Base-by-base conservation (phyloP, 2,329 filamentous ascomycete species). In the Aspergillus quadricinctus region DNA sequence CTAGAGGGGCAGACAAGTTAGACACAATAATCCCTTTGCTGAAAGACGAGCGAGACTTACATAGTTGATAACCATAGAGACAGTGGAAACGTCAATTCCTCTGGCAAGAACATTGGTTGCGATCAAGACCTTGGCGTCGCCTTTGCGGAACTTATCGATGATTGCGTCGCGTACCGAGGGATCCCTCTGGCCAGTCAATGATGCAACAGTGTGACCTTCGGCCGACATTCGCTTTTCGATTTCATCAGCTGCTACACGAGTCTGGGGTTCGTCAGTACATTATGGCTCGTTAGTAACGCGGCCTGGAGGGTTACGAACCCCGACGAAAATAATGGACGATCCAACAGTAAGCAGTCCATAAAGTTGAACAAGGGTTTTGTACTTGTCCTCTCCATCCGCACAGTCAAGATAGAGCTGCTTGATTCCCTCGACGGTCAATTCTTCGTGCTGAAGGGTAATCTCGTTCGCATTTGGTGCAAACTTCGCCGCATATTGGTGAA, bases 31-130 rank as follows among this genome's bases (percentile, higher is more conserved):
- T 51, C 3, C 52, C 31, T 41, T 53, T 23, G 37, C 43, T 11
- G 31, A 25, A 35, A 21, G 27, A 28, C n/a, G 28, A 4, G 11
- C 21, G 25, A n/a, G 3, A 70, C 78, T 61, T 75, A 83, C 82
- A 76, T 99, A 99, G 80, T 99, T 99, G 80, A 99, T 92, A 53
- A 99, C 94, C 88, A 99, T 94, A 9, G 92, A 96, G 14, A 99
- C 94, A 28, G 87, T 87, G 77, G 95, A 75, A 71, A 97, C 79
- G 69, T 99, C 94, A 67, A 99, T 97, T 71, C 94, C 94, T 70
- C 94, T 92, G 8, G 94, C 90, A 57, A 99, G 83, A 40, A 99
- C 92, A 69, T 99, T 99, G 65, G 94, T 99, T 1, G 94, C 95
- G 69, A 99, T 97, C 60, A 99, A 87, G 8, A 99, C 94, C 79